phyloP scores from a whole-genome alignment of 257 asterid genomes.

The Linaria vulgaris region DNA sequence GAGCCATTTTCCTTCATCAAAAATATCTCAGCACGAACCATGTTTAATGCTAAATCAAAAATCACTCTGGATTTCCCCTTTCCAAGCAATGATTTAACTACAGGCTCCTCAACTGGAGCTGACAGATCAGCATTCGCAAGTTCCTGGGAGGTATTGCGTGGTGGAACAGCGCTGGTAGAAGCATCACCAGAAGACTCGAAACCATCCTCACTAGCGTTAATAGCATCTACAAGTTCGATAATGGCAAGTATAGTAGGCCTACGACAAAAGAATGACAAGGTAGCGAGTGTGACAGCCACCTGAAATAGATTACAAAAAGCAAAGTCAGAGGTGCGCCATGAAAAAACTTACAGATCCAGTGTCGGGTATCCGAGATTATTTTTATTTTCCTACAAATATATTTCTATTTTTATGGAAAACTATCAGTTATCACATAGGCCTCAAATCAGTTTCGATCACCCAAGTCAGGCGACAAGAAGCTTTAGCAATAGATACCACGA shows the following conservation, averaged over 20 bases:
- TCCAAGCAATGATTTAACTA: slow-evolving; percentile 71
- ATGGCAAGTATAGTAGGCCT: slow-evolving; percentile 90
- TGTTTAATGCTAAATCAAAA: slow-evolving; percentile 65
- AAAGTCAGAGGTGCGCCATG: neutral
- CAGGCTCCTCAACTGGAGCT: slow-evolving; percentile 67
- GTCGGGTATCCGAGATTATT: neutral
- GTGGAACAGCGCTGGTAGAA: slow-evolving; percentile 45
- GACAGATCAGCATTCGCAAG: slow-evolving; percentile 41
- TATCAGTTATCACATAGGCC: neutral
- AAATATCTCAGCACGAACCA: slow-evolving; percentile 96
- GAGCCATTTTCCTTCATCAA: slow-evolving; percentile 86
- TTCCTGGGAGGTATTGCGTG: slow-evolving; percentile 36
- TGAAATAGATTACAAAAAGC: slow-evolving; percentile 32
- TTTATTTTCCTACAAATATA: too few species aligned
- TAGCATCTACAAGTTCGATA: slow-evolving; percentile 68
- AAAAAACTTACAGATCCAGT: neutral
- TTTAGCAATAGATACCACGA: neutral
- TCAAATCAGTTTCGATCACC: slow-evolving; percentile 3
- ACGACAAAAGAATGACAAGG: slow-evolving; percentile 89
- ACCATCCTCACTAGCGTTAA: slow-evolving; percentile 53
- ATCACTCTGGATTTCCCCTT: slow-evolving; percentile 91
- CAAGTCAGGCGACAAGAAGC: neutral
- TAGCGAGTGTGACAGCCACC: slow-evolving; percentile 90
- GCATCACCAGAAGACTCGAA: slow-evolving; percentile 51
- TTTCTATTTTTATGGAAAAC: neutral